Conservation (phyloP, 805 yeast genomes). For the Maudiozyma saulgeensis region DNA sequence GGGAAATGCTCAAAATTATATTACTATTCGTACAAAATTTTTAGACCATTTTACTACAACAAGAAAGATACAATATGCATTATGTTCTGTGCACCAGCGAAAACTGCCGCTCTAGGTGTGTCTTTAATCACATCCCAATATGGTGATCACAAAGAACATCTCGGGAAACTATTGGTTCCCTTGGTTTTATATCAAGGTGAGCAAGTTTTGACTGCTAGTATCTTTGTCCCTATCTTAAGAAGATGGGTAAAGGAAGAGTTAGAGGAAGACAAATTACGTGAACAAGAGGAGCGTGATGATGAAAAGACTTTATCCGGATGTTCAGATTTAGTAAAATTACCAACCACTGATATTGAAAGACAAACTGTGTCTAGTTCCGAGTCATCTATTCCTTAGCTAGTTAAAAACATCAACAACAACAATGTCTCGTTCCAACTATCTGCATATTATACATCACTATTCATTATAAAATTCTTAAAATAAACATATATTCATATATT, state of each 20-base stretch:
- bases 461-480: no score
- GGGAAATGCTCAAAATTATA: constrained; percentile 36
- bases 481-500: no score
- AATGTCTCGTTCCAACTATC: no score
- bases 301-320: background rate
- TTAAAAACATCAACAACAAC: no score
- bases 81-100: constrained; percentile 86
- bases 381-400: background rate
- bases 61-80: constrained; percentile 67
- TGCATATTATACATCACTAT: no score
- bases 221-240: constrained; percentile 55
- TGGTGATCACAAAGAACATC: constrained; percentile 47
- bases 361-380: background rate
- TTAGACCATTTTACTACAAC: constrained; percentile 59
- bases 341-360: background rate
- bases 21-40: constrained; percentile 29
- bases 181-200: constrained; percentile 80
- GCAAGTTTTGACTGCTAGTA: constrained; percentile 75
- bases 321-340: background rate
- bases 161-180: constrained; percentile 71
- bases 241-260: constrained; percentile 44
- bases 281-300: constrained; percentile 7
- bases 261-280: constrained; percentile 10
- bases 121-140: constrained; percentile 74
- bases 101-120: constrained; percentile 87